phyloP scores from a whole-genome alignment of 352 stramenopile genomes.

The Globisporangium ultimum region DNA sequence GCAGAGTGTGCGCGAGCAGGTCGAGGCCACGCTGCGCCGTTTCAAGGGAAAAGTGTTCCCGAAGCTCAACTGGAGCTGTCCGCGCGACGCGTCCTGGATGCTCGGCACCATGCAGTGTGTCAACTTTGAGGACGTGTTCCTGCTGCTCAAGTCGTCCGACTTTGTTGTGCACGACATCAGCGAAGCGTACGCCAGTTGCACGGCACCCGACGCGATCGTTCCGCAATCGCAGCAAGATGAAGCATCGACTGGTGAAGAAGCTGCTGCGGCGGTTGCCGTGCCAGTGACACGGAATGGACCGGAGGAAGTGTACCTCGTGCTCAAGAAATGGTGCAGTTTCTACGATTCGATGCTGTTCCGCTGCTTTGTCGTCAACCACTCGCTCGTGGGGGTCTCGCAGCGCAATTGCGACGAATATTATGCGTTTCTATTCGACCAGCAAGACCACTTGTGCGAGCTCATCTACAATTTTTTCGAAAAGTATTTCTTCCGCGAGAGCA shows the following conservation, averaged over 20 bases:
- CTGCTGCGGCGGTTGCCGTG: background rate
- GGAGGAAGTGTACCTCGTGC: conserved; percentile 67
- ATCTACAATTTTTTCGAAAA: conserved; percentile 66
- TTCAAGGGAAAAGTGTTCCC: conserved; percentile 76
- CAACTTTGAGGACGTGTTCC: conserved; percentile 80
- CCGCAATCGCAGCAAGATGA: background rate
- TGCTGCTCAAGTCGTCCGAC: conserved; percentile 81
- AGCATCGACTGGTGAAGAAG: background rate
- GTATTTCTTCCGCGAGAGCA: conserved; percentile 27
- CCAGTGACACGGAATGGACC: conserved; percentile 8
- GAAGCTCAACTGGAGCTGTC: conserved; percentile 95
- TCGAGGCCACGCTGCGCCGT: conserved; percentile 58
- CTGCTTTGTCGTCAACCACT: conserved; percentile 86
- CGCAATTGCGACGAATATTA: conserved; percentile 92
- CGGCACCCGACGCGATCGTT: conserved; percentile 15
- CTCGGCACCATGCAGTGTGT: conserved; percentile 72
- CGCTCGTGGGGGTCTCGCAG: conserved; percentile 89
- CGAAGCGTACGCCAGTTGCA: conserved; percentile 72
- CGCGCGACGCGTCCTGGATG: conserved; percentile 93
- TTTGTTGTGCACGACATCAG: conserved; percentile 92
- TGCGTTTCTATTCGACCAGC: conserved; percentile 79
- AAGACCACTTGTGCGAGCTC: conserved; percentile 59
- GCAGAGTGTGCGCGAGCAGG: conserved; percentile 38
- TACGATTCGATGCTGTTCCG: conserved; percentile 95
- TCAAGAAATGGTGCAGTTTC: conserved; percentile 95